phyloP scores from a whole-genome alignment of 768 basidiomycete species.

The Rhodotorula paludigena region DNA sequence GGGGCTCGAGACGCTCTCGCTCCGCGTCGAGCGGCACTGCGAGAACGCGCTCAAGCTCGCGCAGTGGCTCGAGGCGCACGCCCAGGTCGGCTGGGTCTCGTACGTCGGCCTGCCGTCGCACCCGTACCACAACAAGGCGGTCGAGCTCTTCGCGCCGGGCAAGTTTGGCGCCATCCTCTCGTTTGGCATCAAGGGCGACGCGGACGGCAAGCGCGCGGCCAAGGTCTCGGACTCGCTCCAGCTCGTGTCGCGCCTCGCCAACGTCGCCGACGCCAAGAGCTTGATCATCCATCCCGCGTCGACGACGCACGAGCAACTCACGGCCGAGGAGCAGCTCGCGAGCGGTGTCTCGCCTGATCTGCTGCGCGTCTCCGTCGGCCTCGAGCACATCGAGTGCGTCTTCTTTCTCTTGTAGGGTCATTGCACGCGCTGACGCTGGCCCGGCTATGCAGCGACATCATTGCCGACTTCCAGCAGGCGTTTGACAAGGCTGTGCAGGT shows the following conservation, averaged over 20 bases:
- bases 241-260: slow-evolving; percentile 58
- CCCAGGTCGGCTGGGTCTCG: slow-evolving; percentile 65
- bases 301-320: slow-evolving; percentile 71
- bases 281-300: slow-evolving; percentile 61
- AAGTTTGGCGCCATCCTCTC: slow-evolving; percentile 67
- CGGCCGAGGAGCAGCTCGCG: slow-evolving; percentile 56
- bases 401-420: not conserved
- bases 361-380: slow-evolving; percentile 56
- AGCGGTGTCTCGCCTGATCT: slow-evolving; percentile 54
- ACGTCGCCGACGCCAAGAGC: slow-evolving; percentile 58
- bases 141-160: slow-evolving; percentile 38
- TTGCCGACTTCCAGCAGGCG: slow-evolving; percentile 51
- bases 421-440: not conserved
- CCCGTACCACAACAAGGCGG: slow-evolving; percentile 58
- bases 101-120: slow-evolving; percentile 68
- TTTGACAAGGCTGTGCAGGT: slow-evolving; percentile 41
- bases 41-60: slow-evolving; percentile 68
- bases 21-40: slow-evolving; percentile 66
- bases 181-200: slow-evolving; percentile 52
- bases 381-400: slow-evolving; percentile 36
- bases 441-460: slow-evolving; percentile 47
- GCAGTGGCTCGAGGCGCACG: slow-evolving; percentile 60
- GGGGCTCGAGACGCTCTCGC: slow-evolving; percentile 62
- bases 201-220: not conserved
- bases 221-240: slow-evolving; percentile 64